A percentile compares a stretch with the other conserved stretches of the same genome.
phyloP scores from a whole-genome alignment of 306 rosid genomes.

The Styphnolobium japonicum region DNA sequence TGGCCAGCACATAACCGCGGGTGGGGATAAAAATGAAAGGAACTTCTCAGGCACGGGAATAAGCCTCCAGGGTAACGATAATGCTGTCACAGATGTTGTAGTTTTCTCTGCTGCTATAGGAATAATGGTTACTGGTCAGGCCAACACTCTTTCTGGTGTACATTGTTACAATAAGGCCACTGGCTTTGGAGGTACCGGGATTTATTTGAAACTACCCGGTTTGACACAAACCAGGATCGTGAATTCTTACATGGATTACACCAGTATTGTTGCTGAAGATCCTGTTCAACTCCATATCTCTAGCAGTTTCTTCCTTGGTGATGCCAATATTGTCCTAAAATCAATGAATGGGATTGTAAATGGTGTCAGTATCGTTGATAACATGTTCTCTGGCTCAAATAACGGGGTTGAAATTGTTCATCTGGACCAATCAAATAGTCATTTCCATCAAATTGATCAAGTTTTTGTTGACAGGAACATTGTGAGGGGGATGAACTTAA shows the following conservation, averaged over 20 bases:
- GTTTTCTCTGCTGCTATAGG: conserved; percentile 76
- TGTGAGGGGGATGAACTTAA: conserved; percentile 65
- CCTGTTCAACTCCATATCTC: conserved; percentile 83
- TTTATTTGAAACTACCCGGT: conserved; percentile 67
- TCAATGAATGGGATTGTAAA: conserved; percentile 59
- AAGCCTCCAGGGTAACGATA: conserved; percentile 69
- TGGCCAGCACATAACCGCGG: conserved; percentile 93
- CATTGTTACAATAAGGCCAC: conserved; percentile 97
- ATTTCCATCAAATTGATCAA: conserved; percentile 63
- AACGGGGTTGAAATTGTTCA: conserved; percentile 62
- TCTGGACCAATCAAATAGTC: conserved; percentile 56
- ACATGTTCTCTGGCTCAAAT: conserved; percentile 73
- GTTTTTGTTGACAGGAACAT: conserved; percentile 70
- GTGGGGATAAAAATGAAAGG: conserved; percentile 52
- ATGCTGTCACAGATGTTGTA: conserved; percentile 79
- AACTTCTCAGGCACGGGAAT: conserved; percentile 82
- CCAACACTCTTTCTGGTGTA: conserved; percentile 66
- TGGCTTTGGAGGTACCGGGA: conserved; percentile 84
- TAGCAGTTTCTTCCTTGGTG: conserved; percentile 81
- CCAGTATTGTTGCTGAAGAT: conserved; percentile 85
- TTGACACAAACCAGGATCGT: conserved; percentile 76
- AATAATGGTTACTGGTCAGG: conserved; percentile 66
- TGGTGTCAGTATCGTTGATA: conserved; percentile 77
- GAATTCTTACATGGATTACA: conserved; percentile 85
- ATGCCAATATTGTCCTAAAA: conserved; percentile 63